Evolutionary conservation across 306 rosid genomes (phyloP), one percentile per base, ranked within the genome.

Genomic region (Cucumis melo): DNA sequence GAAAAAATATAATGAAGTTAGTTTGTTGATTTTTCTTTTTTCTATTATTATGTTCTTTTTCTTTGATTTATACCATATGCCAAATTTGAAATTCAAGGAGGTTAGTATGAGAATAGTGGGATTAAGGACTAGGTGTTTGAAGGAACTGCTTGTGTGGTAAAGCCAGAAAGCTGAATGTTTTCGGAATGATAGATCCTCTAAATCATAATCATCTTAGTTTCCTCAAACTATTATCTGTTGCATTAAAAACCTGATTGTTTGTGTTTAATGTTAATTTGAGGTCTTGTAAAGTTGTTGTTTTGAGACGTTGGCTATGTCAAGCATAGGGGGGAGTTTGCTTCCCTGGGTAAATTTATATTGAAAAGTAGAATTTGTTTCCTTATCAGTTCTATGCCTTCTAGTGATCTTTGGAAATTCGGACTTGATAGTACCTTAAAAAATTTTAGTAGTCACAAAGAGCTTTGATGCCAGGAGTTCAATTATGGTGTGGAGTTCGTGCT

Each of bases 401-500:
- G 44, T 68, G 74, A 21, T 21, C 58, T 24, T 2, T 71, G 41
- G 12, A 9, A 66, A 71, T 48, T 24, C 7, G 14, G 58, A 8
- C 27, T 24, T 66, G 77, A 56, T 41, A 55, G 12, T 73, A 34
- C 17, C 48, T 73, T 72, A 9, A 24, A 74, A 74, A 4, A 55
- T 74, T 74, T 5, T 32, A 54, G 11, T 27, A 59, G 20, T 48
- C 65, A 74, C 56, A 39, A 70, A 82, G 15, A 46, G 75, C 75
- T 79, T 77, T 68, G 60, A 77, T 81, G 57, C 8, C 88, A 93
- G 96, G 98, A 90, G 77, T 93, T 91, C 91, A 91, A 86, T 84
- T 75, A 81, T 34, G 98, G 98, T 3, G 85, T 93, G 48, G 97
- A 93, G 85, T 91, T 85, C 70, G 84, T 91, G 82, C 93, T 87